A percentile compares a stretch with the other conserved stretches of the same genome.
Evolutionary conservation across 2,329 filamentous ascomycete genomes (phyloP).

Genomic region (Chrysoporthe austroafricana): DNA sequence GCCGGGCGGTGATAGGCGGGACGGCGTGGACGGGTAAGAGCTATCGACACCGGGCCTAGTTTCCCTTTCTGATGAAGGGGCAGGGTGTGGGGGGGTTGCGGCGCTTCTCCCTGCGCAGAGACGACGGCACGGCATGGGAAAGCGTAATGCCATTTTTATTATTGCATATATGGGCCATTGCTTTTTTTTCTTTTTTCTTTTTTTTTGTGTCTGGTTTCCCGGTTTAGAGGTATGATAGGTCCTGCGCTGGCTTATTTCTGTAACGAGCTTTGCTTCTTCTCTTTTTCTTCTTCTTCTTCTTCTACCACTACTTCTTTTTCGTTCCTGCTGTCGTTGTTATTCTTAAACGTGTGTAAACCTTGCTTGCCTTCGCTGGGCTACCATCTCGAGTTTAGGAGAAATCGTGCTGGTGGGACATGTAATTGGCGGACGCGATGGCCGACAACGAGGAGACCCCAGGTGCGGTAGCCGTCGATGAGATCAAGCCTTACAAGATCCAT

Average conservation of each 20-base stretch:
- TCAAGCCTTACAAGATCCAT: conserved; percentile 61
- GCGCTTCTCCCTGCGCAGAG: background rate
- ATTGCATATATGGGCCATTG: background rate
- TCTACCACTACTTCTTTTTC: too few relatives aligned
- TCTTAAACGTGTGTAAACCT: background rate
- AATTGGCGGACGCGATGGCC: conserved; percentile 29
- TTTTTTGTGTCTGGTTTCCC: background rate
- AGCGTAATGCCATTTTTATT: background rate
- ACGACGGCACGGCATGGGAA: background rate
- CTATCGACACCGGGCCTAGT: background rate
- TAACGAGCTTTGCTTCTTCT: background rate
- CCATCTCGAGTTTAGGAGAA: too few relatives aligned
- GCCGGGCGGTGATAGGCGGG: conserved; percentile 2
- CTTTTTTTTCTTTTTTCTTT: background rate
- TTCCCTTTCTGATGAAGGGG: conserved; percentile 6
- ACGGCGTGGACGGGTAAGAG: too few relatives aligned
- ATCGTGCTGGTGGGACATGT: background rate
- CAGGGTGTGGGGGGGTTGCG: background rate
- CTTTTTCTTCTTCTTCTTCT: background rate
- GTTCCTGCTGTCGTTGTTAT: too few relatives aligned
- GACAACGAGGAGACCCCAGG: conserved; percentile 35
- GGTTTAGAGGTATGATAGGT: background rate
- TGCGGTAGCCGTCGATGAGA: conserved; percentile 44
- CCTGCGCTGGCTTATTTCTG: background rate
- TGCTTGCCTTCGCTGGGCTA: background rate